Evolutionary conservation across 1,284 basidiomycete species (phyloP).

Genomic region (Fomitopsis schrenkii): DNA sequence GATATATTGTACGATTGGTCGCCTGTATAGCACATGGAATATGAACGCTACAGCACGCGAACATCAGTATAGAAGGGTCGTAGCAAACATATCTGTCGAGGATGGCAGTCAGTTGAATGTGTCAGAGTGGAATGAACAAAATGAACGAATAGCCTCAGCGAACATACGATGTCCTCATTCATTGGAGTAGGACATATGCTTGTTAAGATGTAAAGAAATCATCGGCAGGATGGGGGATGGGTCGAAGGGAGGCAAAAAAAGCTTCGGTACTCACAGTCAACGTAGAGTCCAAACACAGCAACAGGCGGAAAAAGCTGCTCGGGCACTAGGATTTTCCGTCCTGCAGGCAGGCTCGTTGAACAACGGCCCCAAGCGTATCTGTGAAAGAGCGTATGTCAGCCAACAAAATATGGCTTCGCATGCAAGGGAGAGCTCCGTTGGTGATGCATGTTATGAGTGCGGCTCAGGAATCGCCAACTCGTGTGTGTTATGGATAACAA

Average conservation of each 20-base stretch:
- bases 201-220: constrained; percentile 43
- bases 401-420: neutral
- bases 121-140: neutral
- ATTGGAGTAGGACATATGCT: constrained; percentile 57
- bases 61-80: neutral
- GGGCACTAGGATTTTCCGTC: too few relatives aligned
- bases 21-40: neutral
- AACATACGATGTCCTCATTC: constrained; percentile 39
- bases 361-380: neutral
- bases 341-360: too few relatives aligned
- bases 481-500: constrained; percentile 54
- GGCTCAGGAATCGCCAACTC: constrained; percentile 73
- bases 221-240: constrained; percentile 20
- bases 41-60: neutral
- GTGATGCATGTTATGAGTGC: constrained; percentile 78
- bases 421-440: constrained; percentile 49
- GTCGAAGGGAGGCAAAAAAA: neutral
- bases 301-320: too few relatives aligned
- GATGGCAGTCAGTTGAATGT: neutral
- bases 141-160: constrained; percentile 35
- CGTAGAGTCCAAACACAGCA: too few relatives aligned
- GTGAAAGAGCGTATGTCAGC: neutral
- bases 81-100: neutral
- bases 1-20: neutral
- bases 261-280: too few relatives aligned